Conservation (phyloP, 1,284 basidiomycete genomes). For the Schizopora paradoxa region DNA sequence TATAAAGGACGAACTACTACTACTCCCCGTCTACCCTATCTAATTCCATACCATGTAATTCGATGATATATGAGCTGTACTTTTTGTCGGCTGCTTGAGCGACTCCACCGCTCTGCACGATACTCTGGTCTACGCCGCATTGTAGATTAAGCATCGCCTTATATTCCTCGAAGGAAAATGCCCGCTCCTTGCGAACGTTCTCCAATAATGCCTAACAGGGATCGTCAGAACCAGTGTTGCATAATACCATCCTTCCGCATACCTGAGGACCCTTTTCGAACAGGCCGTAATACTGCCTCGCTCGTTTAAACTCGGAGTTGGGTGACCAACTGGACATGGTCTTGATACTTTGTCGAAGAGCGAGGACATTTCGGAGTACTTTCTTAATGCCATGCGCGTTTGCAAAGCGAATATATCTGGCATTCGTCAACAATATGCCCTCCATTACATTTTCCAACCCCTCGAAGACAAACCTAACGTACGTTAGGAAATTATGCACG, state of each 20-base stretch:
- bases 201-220: slow-evolving; percentile 65
- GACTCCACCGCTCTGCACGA: slow-evolving; percentile 42
- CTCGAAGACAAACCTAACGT: slow-evolving; percentile 73
- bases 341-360: slow-evolving; percentile 90
- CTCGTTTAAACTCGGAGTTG: slow-evolving; percentile 69
- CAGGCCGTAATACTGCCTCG: slow-evolving; percentile 77
- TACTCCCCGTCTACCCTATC: slow-evolving; percentile 30
- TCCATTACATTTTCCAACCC: slow-evolving; percentile 89
- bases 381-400: slow-evolving; percentile 84
- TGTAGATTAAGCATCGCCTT: slow-evolving; percentile 84
- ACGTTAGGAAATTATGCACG: slow-evolving; percentile 1
- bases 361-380: slow-evolving; percentile 85
- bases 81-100: slow-evolving; percentile 57
- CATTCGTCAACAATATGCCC: slow-evolving; percentile 72
- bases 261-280: slow-evolving; percentile 74
- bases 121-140: slow-evolving; percentile 68
- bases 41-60: slow-evolving; percentile 73
- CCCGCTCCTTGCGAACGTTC: slow-evolving; percentile 53
- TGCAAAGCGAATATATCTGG: slow-evolving; percentile 64
- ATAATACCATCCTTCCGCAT: slow-evolving; percentile 23
- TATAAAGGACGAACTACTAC: too few species aligned
- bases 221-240: slow-evolving; percentile 6
- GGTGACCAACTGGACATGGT: slow-evolving; percentile 60
- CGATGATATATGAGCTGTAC: slow-evolving; percentile 77
- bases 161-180: slow-evolving; percentile 86